Base-by-base conservation (phyloP, 176 grass and related monocot genomes). In the Dendrocalamus sinicus region DNA sequence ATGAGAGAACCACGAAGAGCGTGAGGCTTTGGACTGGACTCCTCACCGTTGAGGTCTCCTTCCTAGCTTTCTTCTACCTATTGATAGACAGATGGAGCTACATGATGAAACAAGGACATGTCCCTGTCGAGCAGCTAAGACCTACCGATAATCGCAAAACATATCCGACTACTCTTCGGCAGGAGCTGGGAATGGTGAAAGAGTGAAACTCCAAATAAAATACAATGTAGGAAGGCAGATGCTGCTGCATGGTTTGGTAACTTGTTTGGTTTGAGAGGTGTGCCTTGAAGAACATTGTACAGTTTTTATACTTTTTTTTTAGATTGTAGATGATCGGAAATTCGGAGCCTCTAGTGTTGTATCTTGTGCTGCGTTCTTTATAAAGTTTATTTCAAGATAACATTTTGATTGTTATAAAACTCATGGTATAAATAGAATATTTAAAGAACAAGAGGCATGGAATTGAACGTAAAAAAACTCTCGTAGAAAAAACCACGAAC, bases 31-130 rank as follows among this genome's bases (percentile, higher is more conserved):
- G 92, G 97, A 91, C 83, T 4, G 75, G 81, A 69, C 92, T 96
- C 28, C 90, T 99, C 77, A 96, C 97, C 20, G 73, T 92, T 62
- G 89, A 99, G 90, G 30, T 99, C 80, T 88, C 76, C 76, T 77
- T 96, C 15, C 71, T 94, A 55, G 89, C 80, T 70, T 90, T 99
- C 60, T 30, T 94, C 70, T 96, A 96, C 84, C 86, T 96, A 26
- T 77, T 94, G 62, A 91, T 96, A 87, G 97, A 94, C 55, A 90
- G 92, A 75, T 90, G 94, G 94, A 87, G 80, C 83, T 90, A 94
- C 85, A 91, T 96, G 88, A 50, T 94, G 84, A 94, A 89, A 43
- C 90, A 94, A 78, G 97, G 92, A 43, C 75, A 57, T 12, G 70
- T 73, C 81, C 84, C 84, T 6, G 90, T 90, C 16, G 89, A 96